Evolutionary conservation across 495 filamentous ascomycete species (phyloP).

Genomic region (Pseudevernia furfuracea): DNA sequence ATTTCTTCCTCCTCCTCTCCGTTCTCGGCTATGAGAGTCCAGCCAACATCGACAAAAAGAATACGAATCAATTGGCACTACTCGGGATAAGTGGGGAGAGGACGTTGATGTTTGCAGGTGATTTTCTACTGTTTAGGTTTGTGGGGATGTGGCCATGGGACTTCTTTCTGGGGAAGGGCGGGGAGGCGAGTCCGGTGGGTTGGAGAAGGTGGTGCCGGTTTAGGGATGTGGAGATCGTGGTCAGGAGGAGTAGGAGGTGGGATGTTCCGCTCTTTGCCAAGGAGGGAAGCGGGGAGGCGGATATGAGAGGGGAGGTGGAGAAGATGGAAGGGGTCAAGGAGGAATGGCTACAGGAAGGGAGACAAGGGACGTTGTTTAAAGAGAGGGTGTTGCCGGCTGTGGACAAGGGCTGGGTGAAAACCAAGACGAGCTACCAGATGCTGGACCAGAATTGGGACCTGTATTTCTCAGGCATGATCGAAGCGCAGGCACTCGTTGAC

Average conservation of each 20-base stretch:
- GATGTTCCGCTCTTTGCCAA: constrained; percentile 29
- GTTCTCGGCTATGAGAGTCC: constrained; percentile 54
- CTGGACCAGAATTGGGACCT: constrained; percentile 75
- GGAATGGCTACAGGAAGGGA: constrained; percentile 32
- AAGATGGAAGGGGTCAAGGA: constrained; percentile 32
- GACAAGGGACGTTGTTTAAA: constrained; percentile 27
- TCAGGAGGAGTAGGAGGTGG: constrained; percentile 60
- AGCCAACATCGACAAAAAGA: constrained; percentile 48
- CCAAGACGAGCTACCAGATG: constrained; percentile 72
- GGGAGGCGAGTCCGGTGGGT: constrained; percentile 45
- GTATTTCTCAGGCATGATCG: constrained; percentile 68
- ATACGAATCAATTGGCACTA: constrained; percentile 45
- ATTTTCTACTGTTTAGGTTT: constrained; percentile 61
- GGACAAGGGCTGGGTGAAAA: constrained; percentile 48
- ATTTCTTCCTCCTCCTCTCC: constrained; percentile 52
- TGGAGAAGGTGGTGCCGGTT: constrained; percentile 72
- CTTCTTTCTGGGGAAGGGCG: constrained; percentile 50
- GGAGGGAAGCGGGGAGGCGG: constrained; percentile 29
- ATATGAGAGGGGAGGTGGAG: constrained; percentile 34
- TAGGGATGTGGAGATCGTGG: constrained; percentile 61
- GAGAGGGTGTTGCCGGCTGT: constrained; percentile 57
- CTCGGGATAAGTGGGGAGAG: constrained; percentile 44
- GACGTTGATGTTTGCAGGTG: constrained; percentile 53
- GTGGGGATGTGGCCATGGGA: constrained; percentile 68
- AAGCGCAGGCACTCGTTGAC: constrained; percentile 56